Percentiles rank a stretch among this genome's conserved stretches.
phyloP scores from a whole-genome alignment of 345 rosid species.

The Sapria himalayana region DNA sequence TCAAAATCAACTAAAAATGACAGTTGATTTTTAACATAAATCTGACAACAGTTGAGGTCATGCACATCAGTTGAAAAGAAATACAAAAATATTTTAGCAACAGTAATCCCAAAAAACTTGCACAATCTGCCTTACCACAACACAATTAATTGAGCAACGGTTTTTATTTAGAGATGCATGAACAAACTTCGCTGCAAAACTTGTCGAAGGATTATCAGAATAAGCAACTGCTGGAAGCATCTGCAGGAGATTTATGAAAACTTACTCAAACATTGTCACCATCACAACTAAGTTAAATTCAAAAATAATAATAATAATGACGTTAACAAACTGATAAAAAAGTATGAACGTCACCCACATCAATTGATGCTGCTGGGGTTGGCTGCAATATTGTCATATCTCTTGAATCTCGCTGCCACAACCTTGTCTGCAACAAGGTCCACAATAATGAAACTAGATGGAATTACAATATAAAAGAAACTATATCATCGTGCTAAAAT shows the following conservation, averaged over 20 bases:
- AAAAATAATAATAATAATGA: conserved; percentile 2
- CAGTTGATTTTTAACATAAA: too few species aligned
- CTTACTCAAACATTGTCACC: too few species aligned
- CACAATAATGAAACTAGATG: conserved; percentile 4
- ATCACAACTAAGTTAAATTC: too few species aligned
- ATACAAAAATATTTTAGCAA: conserved; percentile 1
- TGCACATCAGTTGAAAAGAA: too few species aligned
- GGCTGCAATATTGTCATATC: conserved; percentile 65
- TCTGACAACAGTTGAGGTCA: too few species aligned
- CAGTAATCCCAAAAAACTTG: not conserved
- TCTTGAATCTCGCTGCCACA: conserved; percentile 70
- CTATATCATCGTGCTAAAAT: too few species aligned
- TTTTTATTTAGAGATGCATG: conserved; percentile 89
- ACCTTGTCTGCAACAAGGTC: conserved; percentile 34
- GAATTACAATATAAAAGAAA: conserved; percentile 1
- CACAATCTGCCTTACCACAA: conserved; percentile 34
- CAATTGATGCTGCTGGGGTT: conserved; percentile 86
- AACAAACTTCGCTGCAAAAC: conserved; percentile 89
- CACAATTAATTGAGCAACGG: conserved; percentile 81
- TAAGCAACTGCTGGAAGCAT: conserved; percentile 73
- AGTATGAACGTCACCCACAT: conserved; percentile 47
- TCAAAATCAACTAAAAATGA: too few species aligned
- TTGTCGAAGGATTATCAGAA: conserved; percentile 87
- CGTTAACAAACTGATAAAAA: too few species aligned
- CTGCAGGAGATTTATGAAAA: too few species aligned